Conservation (phyloP, 2,329 filamentous ascomycete genomes). For the Helicocarpus griseus region DNA sequence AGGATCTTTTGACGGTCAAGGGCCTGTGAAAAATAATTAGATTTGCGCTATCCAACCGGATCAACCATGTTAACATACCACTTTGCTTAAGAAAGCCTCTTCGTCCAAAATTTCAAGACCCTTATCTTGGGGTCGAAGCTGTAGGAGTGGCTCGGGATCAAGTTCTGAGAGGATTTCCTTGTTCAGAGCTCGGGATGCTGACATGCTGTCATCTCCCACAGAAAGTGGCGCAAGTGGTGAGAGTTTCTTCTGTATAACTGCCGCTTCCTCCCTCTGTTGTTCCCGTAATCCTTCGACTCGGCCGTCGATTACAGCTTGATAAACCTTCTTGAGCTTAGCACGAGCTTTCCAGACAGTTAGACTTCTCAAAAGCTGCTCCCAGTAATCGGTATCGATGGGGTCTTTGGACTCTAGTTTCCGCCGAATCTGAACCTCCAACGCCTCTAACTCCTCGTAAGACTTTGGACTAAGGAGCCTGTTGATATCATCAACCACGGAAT, state of each 20-base stretch:
- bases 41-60: background rate
- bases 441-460: constrained; percentile 73
- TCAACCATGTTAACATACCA: constrained; percentile 32
- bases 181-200: background rate
- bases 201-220: constrained; percentile 12
- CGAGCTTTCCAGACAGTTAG: constrained; percentile 86
- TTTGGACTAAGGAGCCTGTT: constrained; percentile 81
- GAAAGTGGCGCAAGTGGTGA: constrained; percentile 38
- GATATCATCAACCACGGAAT: constrained; percentile 76
- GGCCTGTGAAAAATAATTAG: constrained; percentile 24
- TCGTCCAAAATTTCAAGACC: constrained; percentile 49
- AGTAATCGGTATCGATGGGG: constrained; percentile 92
- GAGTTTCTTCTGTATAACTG: constrained; percentile 44
- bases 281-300: constrained; percentile 57
- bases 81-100: constrained; percentile 45
- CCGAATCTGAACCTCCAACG: constrained; percentile 77
- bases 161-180: constrained; percentile 24
- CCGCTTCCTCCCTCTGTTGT: constrained; percentile 59
- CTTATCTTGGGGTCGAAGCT: constrained; percentile 56
- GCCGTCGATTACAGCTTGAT: constrained; percentile 62
- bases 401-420: constrained; percentile 80
- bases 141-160: constrained; percentile 58
- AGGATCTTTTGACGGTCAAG: constrained; percentile 51
- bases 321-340: constrained; percentile 70
- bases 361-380: constrained; percentile 82